These are phyloP conservation scores for Phaeosphaeriaceae sp. DNA, from an alignment of 2,329 filamentous ascomycete species.

Conservation along the genomic window DNA sequence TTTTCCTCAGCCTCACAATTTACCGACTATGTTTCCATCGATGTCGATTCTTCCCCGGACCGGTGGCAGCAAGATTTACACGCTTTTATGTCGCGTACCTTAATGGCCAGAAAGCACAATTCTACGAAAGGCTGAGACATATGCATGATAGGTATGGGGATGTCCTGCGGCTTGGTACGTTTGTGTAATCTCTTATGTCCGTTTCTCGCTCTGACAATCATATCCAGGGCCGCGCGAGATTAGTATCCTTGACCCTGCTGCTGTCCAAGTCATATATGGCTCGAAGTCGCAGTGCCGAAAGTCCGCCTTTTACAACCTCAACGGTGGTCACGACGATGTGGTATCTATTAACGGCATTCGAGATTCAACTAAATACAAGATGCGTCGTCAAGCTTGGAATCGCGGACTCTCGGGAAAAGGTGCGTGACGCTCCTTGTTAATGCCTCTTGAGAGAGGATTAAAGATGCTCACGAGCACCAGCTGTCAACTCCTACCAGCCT, in stretches of 20 bases:
- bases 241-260: constrained; percentile 24
- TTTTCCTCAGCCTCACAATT: constrained; percentile 25
- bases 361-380: constrained; percentile 23
- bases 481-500: constrained; percentile 30
- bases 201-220: constrained; percentile 1
- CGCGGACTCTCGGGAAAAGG: constrained; percentile 34
- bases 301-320: constrained; percentile 33
- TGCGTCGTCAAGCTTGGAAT: constrained; percentile 35
- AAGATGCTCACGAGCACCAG: constrained; percentile 5
- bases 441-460: not conserved
- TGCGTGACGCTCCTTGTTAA: not conserved
- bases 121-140: constrained; percentile 34
- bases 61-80: constrained; percentile 27
- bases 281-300: constrained; percentile 30
- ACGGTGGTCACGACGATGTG: constrained; percentile 23
- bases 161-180: constrained; percentile 42
- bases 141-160: constrained; percentile 44
- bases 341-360: constrained; percentile 29
- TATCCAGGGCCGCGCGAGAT: constrained; percentile 31
- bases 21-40: constrained; percentile 38
- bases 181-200: not conserved
- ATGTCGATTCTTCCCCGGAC: constrained; percentile 32
- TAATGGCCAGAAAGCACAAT: constrained; percentile 33
- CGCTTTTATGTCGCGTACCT: constrained; percentile 36
- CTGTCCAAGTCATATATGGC: constrained; percentile 28